Percentiles rank a stretch among this genome's conserved stretches.
Evolutionary conservation across 139 green algal species (phyloP).

Genomic region (Tetradesmus obliquus): DNA sequence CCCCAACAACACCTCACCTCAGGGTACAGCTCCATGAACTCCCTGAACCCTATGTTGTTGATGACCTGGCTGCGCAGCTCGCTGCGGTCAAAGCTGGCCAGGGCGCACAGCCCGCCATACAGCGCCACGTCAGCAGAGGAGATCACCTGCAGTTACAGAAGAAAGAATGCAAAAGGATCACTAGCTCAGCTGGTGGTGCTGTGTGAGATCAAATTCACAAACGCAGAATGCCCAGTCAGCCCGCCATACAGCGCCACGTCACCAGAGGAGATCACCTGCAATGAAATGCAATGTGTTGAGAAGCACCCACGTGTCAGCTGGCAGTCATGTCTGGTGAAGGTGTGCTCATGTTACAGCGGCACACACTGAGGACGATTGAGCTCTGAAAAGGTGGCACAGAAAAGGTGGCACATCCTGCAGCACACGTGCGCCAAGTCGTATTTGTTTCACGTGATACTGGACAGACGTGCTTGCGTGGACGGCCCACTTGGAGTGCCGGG

Average conservation of each 20-base stretch:
- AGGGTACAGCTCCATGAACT: constrained; percentile 90
- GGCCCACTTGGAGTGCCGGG: no score
- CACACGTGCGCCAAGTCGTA: no score
- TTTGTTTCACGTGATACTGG: no score
- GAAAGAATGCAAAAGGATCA: background rate
- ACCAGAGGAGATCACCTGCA: constrained; percentile 17
- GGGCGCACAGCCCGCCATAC: constrained; percentile 90
- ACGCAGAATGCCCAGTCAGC: constrained; percentile 58
- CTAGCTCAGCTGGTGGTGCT: background rate
- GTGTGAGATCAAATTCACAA: background rate
- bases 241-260: constrained; percentile 91
- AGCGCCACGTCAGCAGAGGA: constrained; percentile 79
- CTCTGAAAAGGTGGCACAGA: no score
- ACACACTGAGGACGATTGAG: no score
- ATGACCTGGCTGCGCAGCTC: constrained; percentile 85
- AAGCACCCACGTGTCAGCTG: background rate
- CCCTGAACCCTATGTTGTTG: constrained; percentile 85
- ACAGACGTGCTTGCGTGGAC: no score
- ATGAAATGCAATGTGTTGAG: background rate
- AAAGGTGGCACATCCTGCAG: no score
- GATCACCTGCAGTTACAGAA: background rate
- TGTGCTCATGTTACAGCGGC: no score
- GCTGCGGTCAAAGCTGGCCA: constrained; percentile 86
- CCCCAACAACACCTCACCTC: constrained; percentile 61
- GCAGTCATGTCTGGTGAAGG: no score